Evolutionary conservation across 371 early-diverging fungal genomes (phyloP), one percentile per base, ranked within the genome.

Genomic region (Apophysomyces sp.): DNA sequence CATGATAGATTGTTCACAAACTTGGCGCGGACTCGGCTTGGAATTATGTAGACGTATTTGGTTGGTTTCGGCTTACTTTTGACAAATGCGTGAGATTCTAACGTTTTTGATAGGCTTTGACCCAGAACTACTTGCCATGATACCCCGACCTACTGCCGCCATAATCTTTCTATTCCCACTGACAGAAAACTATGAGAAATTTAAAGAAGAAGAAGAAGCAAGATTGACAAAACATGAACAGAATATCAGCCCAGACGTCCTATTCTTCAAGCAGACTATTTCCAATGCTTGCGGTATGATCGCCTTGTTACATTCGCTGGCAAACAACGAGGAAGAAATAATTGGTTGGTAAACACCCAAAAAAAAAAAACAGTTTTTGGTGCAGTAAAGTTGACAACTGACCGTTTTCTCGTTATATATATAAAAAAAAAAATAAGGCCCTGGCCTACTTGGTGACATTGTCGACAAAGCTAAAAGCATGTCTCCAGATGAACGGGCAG

Each of bases 271-370:
- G 27, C 97, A 98, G 73, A 95, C 95, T 1, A 96, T 97, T 49
- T 71, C 79, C 44, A 97, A 98, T 69, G 97, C 97, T 1, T 98
- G 98, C 64, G 94, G 94, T 24, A 91, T 93, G 52, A 92, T 92
- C 74, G 93, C 89, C 0, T 77, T 94, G 5, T 67, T 94, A 28
- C 94, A 92, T 63, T 84, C 91, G 0, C 65, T 93, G 21, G 85
- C 84, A 37, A 92, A 86, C 66, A 89, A 82, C 64, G 79, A 68
- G 27, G 61, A 80, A 24, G 31, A 39, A 3, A 57, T 86, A 32
- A 61, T 67, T 16, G 73, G 83, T 66, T 68, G 63, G 52, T 58
- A 30, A 66, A 41, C 5, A 28, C 68, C 7, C 32, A 65, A 28
- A 68, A 18, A 16, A 60, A 18, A 4, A 5, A 52, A 24, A 2